Base-by-base conservation (phyloP, 2,329 filamentous ascomycete species). In the Dactylellina leptospora region DNA sequence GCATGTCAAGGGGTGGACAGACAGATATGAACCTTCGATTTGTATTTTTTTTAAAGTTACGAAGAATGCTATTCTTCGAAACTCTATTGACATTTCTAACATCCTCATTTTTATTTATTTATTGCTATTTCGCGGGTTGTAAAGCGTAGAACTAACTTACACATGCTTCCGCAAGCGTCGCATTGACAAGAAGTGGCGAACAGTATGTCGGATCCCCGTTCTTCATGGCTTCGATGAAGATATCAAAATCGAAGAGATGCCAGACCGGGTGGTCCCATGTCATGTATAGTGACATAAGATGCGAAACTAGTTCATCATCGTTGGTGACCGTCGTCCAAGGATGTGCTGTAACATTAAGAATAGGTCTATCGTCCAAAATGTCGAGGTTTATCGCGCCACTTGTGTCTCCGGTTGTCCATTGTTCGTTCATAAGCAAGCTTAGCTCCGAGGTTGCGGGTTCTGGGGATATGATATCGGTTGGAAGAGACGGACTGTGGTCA, bases 161-260 rank as follows among this genome's bases (percentile, higher is more conserved):
- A 71, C 66, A 71, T 58, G 66, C 66, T 71, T 71, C 66, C 27
- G 66, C 66, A 48, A 71, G 66, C 25, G 53, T 59, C 51, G 66
- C 58, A 20, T 71, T 71, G 33, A 71, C 66, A 25, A 71, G 66
- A 23, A 71, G 58, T 36, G 66, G 66, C 18, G 66, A 71, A 22
- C 66, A 71, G 22, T 71, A 71, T 3, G 51, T 71, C 0, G 50
- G 58, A 27, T 71, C 66, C 16, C 51, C 58, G 6, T 50, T 45
- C 25, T 71, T 71, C 66, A 63, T 71, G 5, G 66, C 66, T 2
- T 71, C 66, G n/a, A 71, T 58, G 27, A 71, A 63, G 13, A 71
- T 71, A 23, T 71, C 66, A 27, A 56, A 71, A 16, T 71, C 66
- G 36, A 71, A 71, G 5, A 63, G 51, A 36, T 71, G 66, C 66